Conservation (phyloP, 169 alveolate genomes). For the Eimeria necatrix region DNA sequence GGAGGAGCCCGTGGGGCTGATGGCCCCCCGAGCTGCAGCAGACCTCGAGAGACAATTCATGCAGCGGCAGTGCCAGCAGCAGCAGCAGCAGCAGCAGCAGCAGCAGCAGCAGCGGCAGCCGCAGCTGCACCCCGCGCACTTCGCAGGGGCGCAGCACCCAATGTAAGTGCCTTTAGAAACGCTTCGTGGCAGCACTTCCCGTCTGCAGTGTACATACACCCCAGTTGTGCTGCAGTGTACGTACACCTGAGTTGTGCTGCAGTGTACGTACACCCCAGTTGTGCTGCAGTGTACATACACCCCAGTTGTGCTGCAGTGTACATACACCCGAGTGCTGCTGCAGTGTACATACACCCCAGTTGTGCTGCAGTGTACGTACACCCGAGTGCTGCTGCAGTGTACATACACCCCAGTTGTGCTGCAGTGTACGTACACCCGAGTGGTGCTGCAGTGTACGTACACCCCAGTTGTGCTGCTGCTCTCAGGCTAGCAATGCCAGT, state of each 20-base stretch:
- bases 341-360: too few species aligned
- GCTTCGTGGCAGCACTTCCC: background rate
- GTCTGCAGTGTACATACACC: too few species aligned
- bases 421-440: too few species aligned
- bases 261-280: too few species aligned
- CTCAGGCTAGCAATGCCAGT: background rate
- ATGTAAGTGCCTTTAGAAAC: background rate
- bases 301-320: background rate
- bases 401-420: too few species aligned
- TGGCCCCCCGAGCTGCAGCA: background rate
- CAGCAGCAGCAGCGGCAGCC: background rate
- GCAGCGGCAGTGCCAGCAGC: constrained; percentile 2
- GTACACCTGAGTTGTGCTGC: too few species aligned
- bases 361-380: too few species aligned
- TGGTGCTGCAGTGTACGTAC: too few species aligned
- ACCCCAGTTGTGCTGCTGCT: too few species aligned
- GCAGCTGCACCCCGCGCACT: background rate
- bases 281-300: background rate
- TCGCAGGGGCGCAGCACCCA: background rate
- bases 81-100: constrained; percentile 7
- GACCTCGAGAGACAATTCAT: background rate
- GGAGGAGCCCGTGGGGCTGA: background rate
- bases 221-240: too few species aligned
- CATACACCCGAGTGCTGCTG: background rate
- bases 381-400: background rate